These are phyloP conservation scores for Pichia norvegensis DNA, from an alignment of 1,139 yeast species.

Conservation along the genomic window DNA sequence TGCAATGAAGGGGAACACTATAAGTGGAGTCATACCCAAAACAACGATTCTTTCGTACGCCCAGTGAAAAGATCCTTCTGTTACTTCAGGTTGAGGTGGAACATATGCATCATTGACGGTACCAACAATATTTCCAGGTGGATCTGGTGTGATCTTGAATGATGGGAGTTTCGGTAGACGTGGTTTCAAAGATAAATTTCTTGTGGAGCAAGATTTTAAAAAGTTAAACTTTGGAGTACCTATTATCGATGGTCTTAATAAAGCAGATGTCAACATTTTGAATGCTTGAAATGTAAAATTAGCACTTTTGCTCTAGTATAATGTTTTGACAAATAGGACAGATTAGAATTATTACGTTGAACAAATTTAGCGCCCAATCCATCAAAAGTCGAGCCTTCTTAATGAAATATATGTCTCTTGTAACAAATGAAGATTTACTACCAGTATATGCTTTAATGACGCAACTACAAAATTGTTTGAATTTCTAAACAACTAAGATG, in stretches of 20 bases:
- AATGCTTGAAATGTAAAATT: background rate
- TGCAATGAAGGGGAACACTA: slow-evolving; percentile 54
- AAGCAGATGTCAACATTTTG: slow-evolving; percentile 3
- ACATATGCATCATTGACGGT: slow-evolving; percentile 68
- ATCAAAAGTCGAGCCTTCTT: background rate
- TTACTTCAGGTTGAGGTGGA: slow-evolving; percentile 46
- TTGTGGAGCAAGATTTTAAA: background rate
- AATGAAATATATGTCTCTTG: no score
- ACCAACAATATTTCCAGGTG: slow-evolving; percentile 64
- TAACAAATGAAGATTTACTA: no score
- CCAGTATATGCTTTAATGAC: no score
- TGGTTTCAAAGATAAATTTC: slow-evolving; percentile 14
- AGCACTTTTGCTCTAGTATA: no score
- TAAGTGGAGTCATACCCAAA: slow-evolving; percentile 54
- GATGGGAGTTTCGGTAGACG: slow-evolving; percentile 16
- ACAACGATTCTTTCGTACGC: slow-evolving; percentile 55
- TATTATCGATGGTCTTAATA: slow-evolving; percentile 10
- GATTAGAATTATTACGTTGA: background rate
- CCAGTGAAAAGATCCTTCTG: slow-evolving; percentile 71
- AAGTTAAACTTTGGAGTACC: background rate
- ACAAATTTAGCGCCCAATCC: background rate
- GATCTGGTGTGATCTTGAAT: slow-evolving; percentile 14
- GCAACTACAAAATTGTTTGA: background rate
- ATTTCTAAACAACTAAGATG: background rate
- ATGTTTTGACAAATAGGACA: background rate